Percentiles rank a stretch among this genome's conserved stretches.
Evolutionary conservation across 331 rosid genomes (phyloP).

Genomic region (Quercus tomentella): DNA sequence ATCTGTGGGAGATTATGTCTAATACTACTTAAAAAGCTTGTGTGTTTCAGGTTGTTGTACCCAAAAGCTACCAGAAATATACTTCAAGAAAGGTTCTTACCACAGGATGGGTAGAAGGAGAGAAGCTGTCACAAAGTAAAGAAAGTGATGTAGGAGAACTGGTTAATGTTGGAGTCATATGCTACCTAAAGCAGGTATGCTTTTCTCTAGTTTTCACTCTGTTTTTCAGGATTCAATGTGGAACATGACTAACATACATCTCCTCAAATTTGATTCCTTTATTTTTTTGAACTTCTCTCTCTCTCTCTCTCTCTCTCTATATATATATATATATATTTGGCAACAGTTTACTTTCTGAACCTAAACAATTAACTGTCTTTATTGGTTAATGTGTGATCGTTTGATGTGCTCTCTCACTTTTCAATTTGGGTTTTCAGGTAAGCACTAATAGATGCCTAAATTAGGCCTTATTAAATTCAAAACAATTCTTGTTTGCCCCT

Average conservation of each 20-base stretch:
- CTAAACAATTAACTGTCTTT: background rate
- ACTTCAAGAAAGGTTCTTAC: slow-evolving; percentile 98
- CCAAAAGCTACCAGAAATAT: slow-evolving; percentile 74
- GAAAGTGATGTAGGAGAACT: slow-evolving; percentile 96
- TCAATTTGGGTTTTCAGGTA: too few species aligned
- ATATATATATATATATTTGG: too few species aligned
- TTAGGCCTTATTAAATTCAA: background rate
- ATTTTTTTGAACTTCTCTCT: background rate
- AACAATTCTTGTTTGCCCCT: background rate
- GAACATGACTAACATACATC: background rate
- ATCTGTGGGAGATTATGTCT: background rate
- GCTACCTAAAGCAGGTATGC: slow-evolving; percentile 92
- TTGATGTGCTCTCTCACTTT: background rate
- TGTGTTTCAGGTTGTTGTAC: slow-evolving; percentile 81
- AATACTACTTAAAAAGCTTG: background rate
- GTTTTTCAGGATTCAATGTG: background rate
- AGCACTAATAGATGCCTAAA: background rate
- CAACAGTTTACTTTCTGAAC: background rate
- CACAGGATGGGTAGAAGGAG: slow-evolving; percentile 90
- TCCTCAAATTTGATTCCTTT: background rate
- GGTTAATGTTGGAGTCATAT: slow-evolving; percentile 97
- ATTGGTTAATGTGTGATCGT: background rate
- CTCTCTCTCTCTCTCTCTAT: background rate
- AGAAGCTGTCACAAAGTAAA: slow-evolving; percentile 91
- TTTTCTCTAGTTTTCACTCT: background rate